Conservation (phyloP, 140 eudicot genomes). For the Stevia rebaudiana region DNA sequence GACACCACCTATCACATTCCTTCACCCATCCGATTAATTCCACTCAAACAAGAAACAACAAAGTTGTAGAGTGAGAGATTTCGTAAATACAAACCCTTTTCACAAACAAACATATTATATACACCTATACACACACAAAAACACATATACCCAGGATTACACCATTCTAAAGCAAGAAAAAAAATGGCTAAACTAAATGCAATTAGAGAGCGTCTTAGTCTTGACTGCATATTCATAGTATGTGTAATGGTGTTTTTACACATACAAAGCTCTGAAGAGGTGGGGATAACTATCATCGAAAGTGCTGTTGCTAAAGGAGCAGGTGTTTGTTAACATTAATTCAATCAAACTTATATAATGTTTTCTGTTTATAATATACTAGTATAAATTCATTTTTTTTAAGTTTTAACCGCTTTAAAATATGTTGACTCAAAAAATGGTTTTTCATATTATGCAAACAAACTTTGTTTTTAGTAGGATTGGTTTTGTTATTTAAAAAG, state of each 20-base stretch:
- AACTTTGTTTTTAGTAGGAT: no score
- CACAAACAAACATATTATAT: slow-evolving; percentile 9
- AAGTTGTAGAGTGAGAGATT: slow-evolving; percentile 2
- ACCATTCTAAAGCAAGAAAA: neutral
- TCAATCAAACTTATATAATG: no score
- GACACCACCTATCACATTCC: slow-evolving; percentile 20
- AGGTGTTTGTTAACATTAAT: slow-evolving; percentile 16
- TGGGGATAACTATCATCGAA: slow-evolving; percentile 27
- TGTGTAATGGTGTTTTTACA: slow-evolving; percentile 3
- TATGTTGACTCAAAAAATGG: no score
- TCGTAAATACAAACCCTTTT: neutral
- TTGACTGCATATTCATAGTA: slow-evolving; percentile 3
- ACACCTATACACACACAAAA: neutral
- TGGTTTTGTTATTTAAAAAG: no score
- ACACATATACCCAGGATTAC: neutral
- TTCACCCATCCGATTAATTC: slow-evolving; percentile 20
- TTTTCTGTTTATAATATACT: no score
- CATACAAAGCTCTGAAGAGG: neutral
- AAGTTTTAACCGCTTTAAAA: neutral
- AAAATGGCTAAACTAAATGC: slow-evolving; percentile 13
- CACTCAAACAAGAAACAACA: neutral
- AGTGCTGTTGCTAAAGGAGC: slow-evolving; percentile 39
- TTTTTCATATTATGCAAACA: no score
- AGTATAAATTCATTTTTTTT: no score
- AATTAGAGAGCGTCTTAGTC: slow-evolving; percentile 2